phyloP scores from a whole-genome alignment of 768 basidiomycete genomes.

The Cyathus striatus region DNA sequence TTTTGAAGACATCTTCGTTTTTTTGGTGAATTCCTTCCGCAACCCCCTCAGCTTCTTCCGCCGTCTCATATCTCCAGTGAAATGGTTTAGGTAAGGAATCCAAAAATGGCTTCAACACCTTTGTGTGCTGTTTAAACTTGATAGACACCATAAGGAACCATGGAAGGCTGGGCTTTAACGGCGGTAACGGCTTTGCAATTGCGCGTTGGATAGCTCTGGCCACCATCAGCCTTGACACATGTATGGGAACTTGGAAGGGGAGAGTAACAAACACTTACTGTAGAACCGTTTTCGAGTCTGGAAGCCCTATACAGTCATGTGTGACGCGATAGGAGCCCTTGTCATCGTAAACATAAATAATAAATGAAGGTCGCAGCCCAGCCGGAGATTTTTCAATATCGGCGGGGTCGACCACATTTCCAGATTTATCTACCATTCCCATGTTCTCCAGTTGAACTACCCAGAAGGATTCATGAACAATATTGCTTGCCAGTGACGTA shows the following conservation, averaged over 20 bases:
- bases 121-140: constrained; percentile 19
- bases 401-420: constrained; percentile 9
- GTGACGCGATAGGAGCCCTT: constrained; percentile 15
- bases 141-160: constrained; percentile 20
- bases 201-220: constrained; percentile 20
- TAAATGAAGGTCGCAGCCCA: constrained; percentile 17
- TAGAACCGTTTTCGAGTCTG: constrained; percentile 21
- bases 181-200: constrained; percentile 23
- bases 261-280: constrained; percentile 13
- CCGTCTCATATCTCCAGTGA: constrained; percentile 26
- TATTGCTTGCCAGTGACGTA: constrained; percentile 13
- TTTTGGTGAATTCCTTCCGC: constrained; percentile 19
- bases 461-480: constrained; percentile 23
- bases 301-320: constrained; percentile 16
- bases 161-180: constrained; percentile 21
- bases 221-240: not conserved
- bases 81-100: constrained; percentile 32
- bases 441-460: constrained; percentile 24
- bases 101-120: constrained; percentile 25
- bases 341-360: constrained; percentile 23
- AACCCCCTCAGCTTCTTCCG: constrained; percentile 22
- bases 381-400: constrained; percentile 8
- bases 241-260: not conserved
- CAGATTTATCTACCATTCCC: constrained; percentile 16
- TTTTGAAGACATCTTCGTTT: constrained; percentile 17